phyloP scores from a whole-genome alignment of 2,329 filamentous ascomycete species.

The Sclerotinia glacialis region DNA sequence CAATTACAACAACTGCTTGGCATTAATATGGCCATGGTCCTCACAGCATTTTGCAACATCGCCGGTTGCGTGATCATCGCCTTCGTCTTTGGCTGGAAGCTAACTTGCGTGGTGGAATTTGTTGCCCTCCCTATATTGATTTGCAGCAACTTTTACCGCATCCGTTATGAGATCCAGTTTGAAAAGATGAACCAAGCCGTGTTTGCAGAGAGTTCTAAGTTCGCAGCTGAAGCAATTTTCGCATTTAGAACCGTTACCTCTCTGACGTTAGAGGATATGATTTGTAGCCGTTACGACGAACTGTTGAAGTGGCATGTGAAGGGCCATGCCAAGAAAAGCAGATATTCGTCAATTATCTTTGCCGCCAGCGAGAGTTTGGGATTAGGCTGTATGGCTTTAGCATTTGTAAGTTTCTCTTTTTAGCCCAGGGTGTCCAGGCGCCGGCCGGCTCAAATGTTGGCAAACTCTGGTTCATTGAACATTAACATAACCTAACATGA shows the following conservation, averaged over 20 bases:
- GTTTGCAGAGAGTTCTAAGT: conserved; percentile 60
- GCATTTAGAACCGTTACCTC: conserved; percentile 61
- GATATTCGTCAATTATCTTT: conserved; percentile 50
- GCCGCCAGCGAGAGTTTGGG: conserved; percentile 54
- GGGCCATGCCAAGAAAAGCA: conserved; percentile 48
- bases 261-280: conserved; percentile 59
- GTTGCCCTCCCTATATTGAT: conserved; percentile 54
- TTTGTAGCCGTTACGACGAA: conserved; percentile 48
- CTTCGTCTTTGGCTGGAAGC: conserved; percentile 74
- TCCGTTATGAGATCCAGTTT: conserved; percentile 55
- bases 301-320: conserved; percentile 49
- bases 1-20: conserved; percentile 51
- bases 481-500: not conserved
- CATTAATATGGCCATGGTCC: conserved; percentile 52
- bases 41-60: conserved; percentile 63
- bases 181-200: conserved; percentile 56
- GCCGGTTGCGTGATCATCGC: conserved; percentile 63
- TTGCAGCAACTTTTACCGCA: conserved; percentile 45
- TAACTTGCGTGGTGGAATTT: conserved; percentile 64
- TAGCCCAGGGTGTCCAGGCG: not conserved
- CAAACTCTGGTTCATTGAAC: not conserved
- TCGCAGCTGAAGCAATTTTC: conserved; percentile 60
- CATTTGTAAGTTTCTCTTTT: conserved; percentile 49
- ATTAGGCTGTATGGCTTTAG: conserved; percentile 56
- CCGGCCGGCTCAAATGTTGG: not conserved